Percentiles rank a stretch among this genome's conserved stretches.
Conservation (phyloP, 345 rosid species). For the Acer saccharum region DNA sequence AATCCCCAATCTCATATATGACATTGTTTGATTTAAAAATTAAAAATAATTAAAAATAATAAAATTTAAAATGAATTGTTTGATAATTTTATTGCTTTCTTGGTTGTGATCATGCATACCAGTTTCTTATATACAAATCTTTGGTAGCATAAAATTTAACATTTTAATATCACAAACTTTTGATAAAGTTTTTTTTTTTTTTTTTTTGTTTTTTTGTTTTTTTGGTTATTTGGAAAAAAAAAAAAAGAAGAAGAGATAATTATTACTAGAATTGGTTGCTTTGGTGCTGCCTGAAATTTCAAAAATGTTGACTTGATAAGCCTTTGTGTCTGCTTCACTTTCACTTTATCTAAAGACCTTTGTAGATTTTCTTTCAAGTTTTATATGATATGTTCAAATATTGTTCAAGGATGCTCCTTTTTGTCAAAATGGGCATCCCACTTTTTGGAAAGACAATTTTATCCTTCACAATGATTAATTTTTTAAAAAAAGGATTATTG, state of each 20-base stretch:
- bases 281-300: not conserved
- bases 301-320: not conserved
- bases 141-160: too few species aligned
- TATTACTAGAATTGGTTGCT: not conserved
- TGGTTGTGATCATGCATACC: not conserved
- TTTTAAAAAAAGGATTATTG: too few species aligned
- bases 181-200: too few species aligned
- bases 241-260: not conserved
- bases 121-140: too few species aligned
- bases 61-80: too few species aligned
- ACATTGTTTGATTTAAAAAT: too few species aligned
- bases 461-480: too few species aligned
- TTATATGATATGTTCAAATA: not conserved
- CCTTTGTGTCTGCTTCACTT: constrained; percentile 12
- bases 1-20: too few species aligned
- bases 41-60: too few species aligned
- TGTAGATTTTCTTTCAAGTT: not conserved
- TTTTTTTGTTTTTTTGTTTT: too few species aligned
- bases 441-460: not conserved
- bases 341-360: not conserved
- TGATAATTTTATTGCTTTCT: not conserved
- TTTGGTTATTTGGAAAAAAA: too few species aligned
- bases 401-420: not conserved
- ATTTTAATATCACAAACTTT: too few species aligned
- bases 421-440: not conserved